phyloP scores from a whole-genome alignment of 352 stramenopile species.

The Phytophthora crassamura region DNA sequence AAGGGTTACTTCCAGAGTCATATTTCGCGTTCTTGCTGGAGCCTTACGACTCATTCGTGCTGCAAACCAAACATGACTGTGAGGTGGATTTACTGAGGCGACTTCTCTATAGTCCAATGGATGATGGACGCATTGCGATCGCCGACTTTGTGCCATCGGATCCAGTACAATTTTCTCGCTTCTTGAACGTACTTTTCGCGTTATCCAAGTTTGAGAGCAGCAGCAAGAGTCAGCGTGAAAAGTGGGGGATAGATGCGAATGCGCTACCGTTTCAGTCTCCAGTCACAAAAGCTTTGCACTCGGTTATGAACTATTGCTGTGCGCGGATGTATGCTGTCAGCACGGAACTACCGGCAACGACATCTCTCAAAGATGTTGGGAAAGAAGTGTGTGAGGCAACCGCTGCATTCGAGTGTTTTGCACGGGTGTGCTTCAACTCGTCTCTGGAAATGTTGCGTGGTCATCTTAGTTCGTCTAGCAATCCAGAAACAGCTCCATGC shows the following conservation, averaged over 20 bases:
- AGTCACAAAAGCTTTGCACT: slow-evolving; percentile 52
- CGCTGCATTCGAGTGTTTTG: slow-evolving; percentile 54
- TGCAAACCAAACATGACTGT: slow-evolving; percentile 40
- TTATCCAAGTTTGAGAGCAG: slow-evolving; percentile 45
- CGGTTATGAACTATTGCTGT: slow-evolving; percentile 56
- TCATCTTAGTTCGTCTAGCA: not conserved
- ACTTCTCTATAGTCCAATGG: slow-evolving; percentile 42
- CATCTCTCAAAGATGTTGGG: slow-evolving; percentile 21
- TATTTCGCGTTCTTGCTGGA: slow-evolving; percentile 32
- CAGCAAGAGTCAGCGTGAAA: slow-evolving; percentile 14
- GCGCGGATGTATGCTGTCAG: slow-evolving; percentile 43
- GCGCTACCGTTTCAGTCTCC: slow-evolving; percentile 38
- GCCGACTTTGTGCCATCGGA: slow-evolving; percentile 47
- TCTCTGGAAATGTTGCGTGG: slow-evolving; percentile 37
- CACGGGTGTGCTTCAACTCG: slow-evolving; percentile 43
- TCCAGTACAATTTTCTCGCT: slow-evolving; percentile 33
- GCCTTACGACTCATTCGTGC: slow-evolving; percentile 8
- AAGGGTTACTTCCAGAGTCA: slow-evolving; percentile 11
- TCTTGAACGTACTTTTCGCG: slow-evolving; percentile 41
- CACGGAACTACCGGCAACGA: slow-evolving; percentile 28
- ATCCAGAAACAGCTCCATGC: not conserved
- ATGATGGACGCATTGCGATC: slow-evolving; percentile 45
- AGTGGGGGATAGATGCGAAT: slow-evolving; percentile 10
- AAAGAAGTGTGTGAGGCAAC: slow-evolving; percentile 29
- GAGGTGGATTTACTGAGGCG: slow-evolving; percentile 37